phyloP scores from a whole-genome alignment of 805 yeast genomes.

The Candida sonorensis region DNA sequence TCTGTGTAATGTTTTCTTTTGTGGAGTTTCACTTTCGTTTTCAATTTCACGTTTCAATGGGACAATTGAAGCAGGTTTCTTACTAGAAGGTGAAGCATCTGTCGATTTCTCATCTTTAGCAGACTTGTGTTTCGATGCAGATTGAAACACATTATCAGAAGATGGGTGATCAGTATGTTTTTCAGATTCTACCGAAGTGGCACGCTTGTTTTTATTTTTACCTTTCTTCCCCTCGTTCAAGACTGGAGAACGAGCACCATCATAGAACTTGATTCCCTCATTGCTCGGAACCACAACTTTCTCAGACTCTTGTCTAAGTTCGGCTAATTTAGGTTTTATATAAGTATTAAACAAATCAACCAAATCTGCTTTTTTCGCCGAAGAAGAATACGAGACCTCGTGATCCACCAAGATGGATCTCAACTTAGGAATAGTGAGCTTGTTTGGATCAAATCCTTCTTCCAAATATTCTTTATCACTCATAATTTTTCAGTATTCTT shows the following conservation, averaged over 20 bases:
- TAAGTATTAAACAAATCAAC: constrained; percentile 51
- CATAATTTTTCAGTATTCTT: too few relatives aligned
- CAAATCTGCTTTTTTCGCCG: constrained; percentile 63
- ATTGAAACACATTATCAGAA: constrained; percentile 2
- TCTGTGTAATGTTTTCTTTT: constrained; percentile 11
- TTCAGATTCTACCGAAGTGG: background rate
- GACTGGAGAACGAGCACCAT: too few relatives aligned
- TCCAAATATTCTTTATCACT: constrained; percentile 30
- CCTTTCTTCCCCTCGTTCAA: too few relatives aligned
- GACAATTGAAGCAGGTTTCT: constrained; percentile 5
- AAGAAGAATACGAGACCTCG: constrained; percentile 51
- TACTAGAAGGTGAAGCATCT: constrained; percentile 5
- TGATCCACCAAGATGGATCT: constrained; percentile 59
- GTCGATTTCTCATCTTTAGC: background rate
- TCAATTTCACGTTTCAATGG: constrained; percentile 15
- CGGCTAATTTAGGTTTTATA: constrained; percentile 41
- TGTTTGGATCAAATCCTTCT: constrained; percentile 56
- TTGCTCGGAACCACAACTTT: constrained; percentile 16
- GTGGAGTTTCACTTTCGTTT: constrained; percentile 7
- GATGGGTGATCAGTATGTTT: background rate
- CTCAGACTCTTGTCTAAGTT: constrained; percentile 29
- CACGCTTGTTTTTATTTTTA: background rate
- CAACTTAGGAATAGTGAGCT: constrained; percentile 62
- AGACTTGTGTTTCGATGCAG: background rate
- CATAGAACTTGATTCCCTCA: constrained; percentile 15